Evolutionary conservation across 768 basidiomycete species (phyloP), one percentile per base, ranked within the genome.

Genomic region (Butyriboletus loyo): DNA sequence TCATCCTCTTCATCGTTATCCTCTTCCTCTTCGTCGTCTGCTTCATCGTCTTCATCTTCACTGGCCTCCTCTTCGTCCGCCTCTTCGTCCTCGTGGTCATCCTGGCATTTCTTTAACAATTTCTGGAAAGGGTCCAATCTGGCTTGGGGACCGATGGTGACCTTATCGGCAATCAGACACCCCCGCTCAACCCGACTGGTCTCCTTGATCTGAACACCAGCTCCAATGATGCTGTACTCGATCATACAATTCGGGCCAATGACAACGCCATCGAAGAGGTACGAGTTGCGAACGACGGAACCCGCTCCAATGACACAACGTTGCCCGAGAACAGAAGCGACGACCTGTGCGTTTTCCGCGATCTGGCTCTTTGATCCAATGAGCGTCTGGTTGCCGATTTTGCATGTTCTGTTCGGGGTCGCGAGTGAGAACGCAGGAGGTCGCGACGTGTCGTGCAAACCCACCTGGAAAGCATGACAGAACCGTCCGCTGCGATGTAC

Each of bases 381-480:
- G 51, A 98, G 81, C 22, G 86, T 84, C 68, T 90, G 85, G 59
- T 83, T 80, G 22, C 90, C 88, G 41, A 95, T 79, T 63, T 84
- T 87, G 65, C 87, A 89, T 11, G 91, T 92, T 57, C 92, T 92
- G 36, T 25, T 22, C 21, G 24, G 44, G 28, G 30, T 37, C 22
- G 42, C 15, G 46, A 5, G 41, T 38, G 22, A 57, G 21, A 41
- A 24, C 27, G 51, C 14, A 5, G 10, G 21, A 19, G 27, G 24
- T 15, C 9, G 22, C 14, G 5, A 19, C 17, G 22, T 48, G 38
- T 9, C 35, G 45, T 44, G 30, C 7, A 57, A 46, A 41, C 79
- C 49, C 64, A 92, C 92, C 95, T 80, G n/a, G 93, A 87, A 21
- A 98, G 81, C 27, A 79, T 64, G 53, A 97, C 88, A 4, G 87